Percentiles rank a stretch among this genome's conserved stretches.
Evolutionary conservation across 2,329 filamentous ascomycete species (phyloP).

Genomic region (Cordyceps sp.): DNA sequence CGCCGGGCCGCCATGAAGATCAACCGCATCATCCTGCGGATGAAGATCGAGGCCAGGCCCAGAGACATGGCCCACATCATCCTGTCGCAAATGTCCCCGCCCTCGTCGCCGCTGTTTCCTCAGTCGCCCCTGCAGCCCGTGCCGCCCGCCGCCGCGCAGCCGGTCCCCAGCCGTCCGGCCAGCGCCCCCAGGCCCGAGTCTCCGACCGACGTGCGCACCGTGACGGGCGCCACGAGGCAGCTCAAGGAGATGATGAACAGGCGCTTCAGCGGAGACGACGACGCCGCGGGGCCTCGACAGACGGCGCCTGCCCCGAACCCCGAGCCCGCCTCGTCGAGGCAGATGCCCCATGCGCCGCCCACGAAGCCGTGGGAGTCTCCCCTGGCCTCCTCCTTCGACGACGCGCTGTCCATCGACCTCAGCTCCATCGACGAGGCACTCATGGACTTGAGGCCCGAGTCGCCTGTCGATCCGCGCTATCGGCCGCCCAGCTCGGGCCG

Average conservation of each 20-base stretch:
- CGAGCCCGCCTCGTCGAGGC: too few relatives aligned
- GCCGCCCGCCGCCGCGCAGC: background rate
- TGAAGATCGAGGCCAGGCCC: conserved; percentile 28
- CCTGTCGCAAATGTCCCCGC: conserved; percentile 15
- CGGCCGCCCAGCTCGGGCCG: conserved; percentile 2
- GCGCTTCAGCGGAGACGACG: too few relatives aligned
- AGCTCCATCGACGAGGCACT: conserved; percentile 7
- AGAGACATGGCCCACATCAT: conserved; percentile 11
- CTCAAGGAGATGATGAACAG: too few relatives aligned
- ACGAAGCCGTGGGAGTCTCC: too few relatives aligned
- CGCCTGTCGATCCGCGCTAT: conserved; percentile 5
- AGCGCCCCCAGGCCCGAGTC: background rate
- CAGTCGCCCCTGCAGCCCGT: background rate
- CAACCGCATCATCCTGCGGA: conserved; percentile 32
- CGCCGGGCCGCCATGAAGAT: conserved; percentile 31
- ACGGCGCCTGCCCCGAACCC: too few relatives aligned
- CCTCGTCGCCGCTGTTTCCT: conserved; percentile 7
- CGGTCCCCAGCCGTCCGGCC: background rate
- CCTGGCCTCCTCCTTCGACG: too few relatives aligned
- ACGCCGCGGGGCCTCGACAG: too few relatives aligned
- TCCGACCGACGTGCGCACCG: too few relatives aligned
- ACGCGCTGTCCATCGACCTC: too few relatives aligned
- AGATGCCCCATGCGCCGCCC: too few relatives aligned
- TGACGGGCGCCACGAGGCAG: too few relatives aligned
- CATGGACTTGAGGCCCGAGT: background rate